A percentile compares a stretch with the other conserved stretches of the same genome.
These are phyloP conservation scores for Panicum virgatum DNA, from an alignment of 202 grass and related monocot genomes.

Conservation along the genomic window DNA sequence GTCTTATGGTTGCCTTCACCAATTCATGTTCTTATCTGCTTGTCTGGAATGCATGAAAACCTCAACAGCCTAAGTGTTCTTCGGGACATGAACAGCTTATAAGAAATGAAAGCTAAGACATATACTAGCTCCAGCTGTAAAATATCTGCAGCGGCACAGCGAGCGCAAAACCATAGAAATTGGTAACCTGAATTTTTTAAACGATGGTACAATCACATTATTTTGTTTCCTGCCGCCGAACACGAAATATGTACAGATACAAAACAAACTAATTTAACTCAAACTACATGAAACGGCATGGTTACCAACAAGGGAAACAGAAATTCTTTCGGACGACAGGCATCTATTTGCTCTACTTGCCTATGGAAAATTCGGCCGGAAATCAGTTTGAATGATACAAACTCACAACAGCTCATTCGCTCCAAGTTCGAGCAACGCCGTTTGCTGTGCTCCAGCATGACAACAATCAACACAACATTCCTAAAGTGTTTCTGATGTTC, in stretches of 20 bases:
- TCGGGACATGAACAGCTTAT: too few relatives aligned
- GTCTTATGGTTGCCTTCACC: slow-evolving; percentile 7
- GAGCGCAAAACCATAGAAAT: neutral
- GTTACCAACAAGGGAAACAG: slow-evolving; percentile 18
- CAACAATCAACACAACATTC: neutral
- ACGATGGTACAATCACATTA: slow-evolving; percentile 7
- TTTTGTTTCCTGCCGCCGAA: neutral
- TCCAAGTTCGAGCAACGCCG: slow-evolving; percentile 1
- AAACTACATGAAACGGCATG: neutral
- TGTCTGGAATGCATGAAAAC: neutral
- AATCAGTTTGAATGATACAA: slow-evolving; percentile 29
- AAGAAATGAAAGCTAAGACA: neutral
- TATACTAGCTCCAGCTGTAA: neutral
- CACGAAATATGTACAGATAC: slow-evolving; percentile 44
- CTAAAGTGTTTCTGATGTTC: neutral
- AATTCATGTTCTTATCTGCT: neutral
- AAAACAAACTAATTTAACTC: slow-evolving; percentile 1
- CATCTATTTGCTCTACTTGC: slow-evolving; percentile 22
- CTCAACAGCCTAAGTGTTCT: neutral
- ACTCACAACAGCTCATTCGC: slow-evolving; percentile 12
- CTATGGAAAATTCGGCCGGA: neutral
- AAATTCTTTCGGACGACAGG: slow-evolving; percentile 6
- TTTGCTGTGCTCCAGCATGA: neutral
- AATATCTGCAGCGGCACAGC: neutral
- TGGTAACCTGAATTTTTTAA: neutral